Percentiles rank a stretch among this genome's conserved stretches.
Evolutionary conservation across 1,284 basidiomycete genomes (phyloP).

Genomic region (Cystobasidiaceae sp.): DNA sequence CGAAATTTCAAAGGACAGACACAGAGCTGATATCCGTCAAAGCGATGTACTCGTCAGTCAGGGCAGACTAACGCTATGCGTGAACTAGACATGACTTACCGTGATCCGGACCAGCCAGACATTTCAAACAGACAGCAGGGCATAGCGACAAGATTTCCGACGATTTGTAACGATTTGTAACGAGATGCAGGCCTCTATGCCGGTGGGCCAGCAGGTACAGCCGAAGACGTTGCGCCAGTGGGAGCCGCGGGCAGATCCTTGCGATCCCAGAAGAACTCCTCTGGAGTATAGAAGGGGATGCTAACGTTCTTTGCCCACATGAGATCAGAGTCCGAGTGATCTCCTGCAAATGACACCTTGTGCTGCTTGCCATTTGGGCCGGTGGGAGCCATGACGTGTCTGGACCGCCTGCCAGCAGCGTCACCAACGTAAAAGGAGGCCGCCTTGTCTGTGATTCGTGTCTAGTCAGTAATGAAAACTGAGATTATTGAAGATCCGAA

Average conservation of each 20-base stretch:
- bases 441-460: slow-evolving; percentile 12
- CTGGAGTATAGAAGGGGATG: slow-evolving; percentile 42
- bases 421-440: slow-evolving; percentile 44
- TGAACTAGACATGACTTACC: too few species aligned
- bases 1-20: too few species aligned
- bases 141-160: too few species aligned
- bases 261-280: slow-evolving; percentile 41
- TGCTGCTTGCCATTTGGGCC: slow-evolving; percentile 1
- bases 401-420: slow-evolving; percentile 40
- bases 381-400: not conserved
- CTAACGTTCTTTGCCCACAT: slow-evolving; percentile 44
- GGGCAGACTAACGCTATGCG: too few species aligned
- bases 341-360: slow-evolving; percentile 3
- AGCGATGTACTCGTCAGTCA: too few species aligned
- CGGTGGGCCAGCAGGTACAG: not conserved
- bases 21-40: too few species aligned
- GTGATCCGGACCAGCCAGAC: too few species aligned
- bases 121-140: too few species aligned
- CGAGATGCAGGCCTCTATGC: not conserved
- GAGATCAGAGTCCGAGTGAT: slow-evolving; percentile 43
- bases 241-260: not conserved
- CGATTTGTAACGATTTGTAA: too few species aligned
- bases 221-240: not conserved
- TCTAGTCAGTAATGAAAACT: not conserved
- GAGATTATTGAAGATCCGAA: not conserved